Conservation (phyloP, 495 filamentous ascomycete genomes). For the Penicillium canescens region DNA sequence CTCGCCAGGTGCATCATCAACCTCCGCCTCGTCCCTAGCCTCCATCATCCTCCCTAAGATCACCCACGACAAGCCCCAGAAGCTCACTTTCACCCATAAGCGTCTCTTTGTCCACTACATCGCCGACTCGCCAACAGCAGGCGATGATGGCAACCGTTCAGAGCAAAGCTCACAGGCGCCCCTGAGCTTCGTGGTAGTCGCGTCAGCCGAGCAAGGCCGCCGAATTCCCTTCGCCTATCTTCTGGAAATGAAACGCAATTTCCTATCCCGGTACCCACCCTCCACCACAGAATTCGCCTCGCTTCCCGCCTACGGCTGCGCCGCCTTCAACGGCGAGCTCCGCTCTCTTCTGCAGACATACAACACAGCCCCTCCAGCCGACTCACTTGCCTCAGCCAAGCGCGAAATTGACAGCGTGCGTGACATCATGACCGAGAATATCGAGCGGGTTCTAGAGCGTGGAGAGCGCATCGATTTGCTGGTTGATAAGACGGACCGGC, state of each 20-base stretch:
- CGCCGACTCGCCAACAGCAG: conserved; percentile 70
- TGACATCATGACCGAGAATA: conserved; percentile 98
- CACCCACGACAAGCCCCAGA: conserved; percentile 73
- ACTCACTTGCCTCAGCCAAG: conserved; percentile 81
- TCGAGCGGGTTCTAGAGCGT: conserved; percentile 90
- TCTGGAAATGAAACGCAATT: conserved; percentile 86
- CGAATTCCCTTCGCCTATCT: conserved; percentile 93
- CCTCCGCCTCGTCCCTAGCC: conserved; percentile 79
- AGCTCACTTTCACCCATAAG: conserved; percentile 92
- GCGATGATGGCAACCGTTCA: conserved; percentile 26
- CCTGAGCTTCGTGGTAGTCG: conserved; percentile 84
- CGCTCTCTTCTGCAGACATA: conserved; percentile 79
- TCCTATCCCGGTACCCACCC: conserved; percentile 71
- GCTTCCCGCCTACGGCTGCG: conserved; percentile 87
- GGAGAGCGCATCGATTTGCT: conserved; percentile 94
- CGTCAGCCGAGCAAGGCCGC: conserved; percentile 71
- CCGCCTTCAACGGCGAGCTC: conserved; percentile 78
- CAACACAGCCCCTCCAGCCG: conserved; percentile 76
- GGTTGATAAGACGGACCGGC: conserved; percentile 93
- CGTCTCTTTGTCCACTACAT: conserved; percentile 95
- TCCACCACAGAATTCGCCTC: conserved; percentile 69
- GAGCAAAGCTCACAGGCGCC: conserved; percentile 64
- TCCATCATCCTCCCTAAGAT: conserved; percentile 97
- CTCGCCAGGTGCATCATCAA: conserved; percentile 65
- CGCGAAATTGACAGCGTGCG: conserved; percentile 89